These are phyloP conservation scores for Tuber umbilicatum DNA, from an alignment of 495 filamentous ascomycete species.

Conservation along the genomic window DNA sequence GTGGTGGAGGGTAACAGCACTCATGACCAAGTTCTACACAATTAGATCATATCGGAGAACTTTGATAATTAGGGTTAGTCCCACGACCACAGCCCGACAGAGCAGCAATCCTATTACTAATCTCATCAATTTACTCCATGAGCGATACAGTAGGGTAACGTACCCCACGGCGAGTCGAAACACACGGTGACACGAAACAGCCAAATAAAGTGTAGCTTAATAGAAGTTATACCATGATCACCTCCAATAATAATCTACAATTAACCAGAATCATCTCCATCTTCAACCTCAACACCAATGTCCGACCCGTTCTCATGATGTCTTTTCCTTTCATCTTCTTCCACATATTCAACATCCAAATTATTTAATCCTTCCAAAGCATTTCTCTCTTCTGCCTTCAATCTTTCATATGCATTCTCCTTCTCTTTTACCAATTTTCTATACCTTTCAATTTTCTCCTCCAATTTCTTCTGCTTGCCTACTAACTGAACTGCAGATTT, in stretches of 20 bases:
- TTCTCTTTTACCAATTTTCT: not conserved
- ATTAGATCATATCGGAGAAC: too few species aligned
- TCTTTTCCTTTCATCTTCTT: not conserved
- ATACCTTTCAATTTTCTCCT: not conserved
- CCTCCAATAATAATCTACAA: not conserved
- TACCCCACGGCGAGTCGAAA: not conserved
- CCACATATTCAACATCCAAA: constrained; percentile 1
- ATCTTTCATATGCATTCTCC: not conserved
- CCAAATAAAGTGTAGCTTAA: not conserved
- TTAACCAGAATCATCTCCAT: not conserved
- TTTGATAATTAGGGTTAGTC: too few species aligned
- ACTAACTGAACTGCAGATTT: not conserved
- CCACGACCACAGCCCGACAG: too few species aligned
- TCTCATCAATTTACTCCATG: too few species aligned
- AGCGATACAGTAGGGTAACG: not conserved
- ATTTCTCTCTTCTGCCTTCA: not conserved
- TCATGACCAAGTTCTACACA: too few species aligned
- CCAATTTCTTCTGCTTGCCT: not conserved
- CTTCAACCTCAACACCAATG: not conserved
- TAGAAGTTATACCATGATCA: not conserved
- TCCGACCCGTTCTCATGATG: not conserved
- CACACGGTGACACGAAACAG: not conserved
- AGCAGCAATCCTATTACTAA: too few species aligned
- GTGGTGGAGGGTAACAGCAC: too few species aligned
- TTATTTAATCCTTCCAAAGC: not conserved